Evolutionary conservation across 1,284 basidiomycete species (phyloP).

Genomic region (Pseudozyma sp.): DNA sequence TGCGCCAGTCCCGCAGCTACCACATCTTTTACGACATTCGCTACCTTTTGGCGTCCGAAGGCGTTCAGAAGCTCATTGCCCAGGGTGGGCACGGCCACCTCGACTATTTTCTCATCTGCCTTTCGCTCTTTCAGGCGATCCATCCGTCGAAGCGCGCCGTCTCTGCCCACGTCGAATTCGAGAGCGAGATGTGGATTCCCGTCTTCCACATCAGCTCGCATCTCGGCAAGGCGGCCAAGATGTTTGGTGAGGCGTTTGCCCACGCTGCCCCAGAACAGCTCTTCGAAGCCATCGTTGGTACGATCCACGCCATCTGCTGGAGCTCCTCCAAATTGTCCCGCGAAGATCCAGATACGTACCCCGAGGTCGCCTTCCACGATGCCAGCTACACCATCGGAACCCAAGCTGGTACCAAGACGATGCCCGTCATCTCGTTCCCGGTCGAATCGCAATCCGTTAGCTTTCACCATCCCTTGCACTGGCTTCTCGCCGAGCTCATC

Average conservation of each 20-base stretch:
- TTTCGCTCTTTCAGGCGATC: constrained; percentile 63
- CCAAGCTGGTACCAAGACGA: constrained; percentile 72
- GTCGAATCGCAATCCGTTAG: constrained; percentile 71
- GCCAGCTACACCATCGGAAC: constrained; percentile 74
- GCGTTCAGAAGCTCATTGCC: constrained; percentile 62
- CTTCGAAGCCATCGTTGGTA: constrained; percentile 77
- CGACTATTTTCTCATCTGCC: constrained; percentile 57
- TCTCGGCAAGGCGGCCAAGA: constrained; percentile 60
- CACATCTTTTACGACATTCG: constrained; percentile 66
- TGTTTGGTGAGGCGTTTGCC: constrained; percentile 63
- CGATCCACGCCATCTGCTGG: constrained; percentile 76
- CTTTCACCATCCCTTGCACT: constrained; percentile 94
- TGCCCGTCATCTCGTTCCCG: constrained; percentile 74
- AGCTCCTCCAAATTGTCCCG: constrained; percentile 37
- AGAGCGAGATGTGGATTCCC: constrained; percentile 66
- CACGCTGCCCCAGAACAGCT: constrained; percentile 75
- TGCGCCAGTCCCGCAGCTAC: constrained; percentile 59
- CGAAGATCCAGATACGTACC: constrained; percentile 74
- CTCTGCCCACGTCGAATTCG: constrained; percentile 66
- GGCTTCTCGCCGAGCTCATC: constrained; percentile 89
- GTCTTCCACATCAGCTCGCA: constrained; percentile 66
- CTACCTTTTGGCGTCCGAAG: constrained; percentile 61
- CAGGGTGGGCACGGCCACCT: constrained; percentile 26
- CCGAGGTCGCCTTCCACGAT: constrained; percentile 72
- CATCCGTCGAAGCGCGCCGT: constrained; percentile 61